A percentile compares a stretch with the other conserved stretches of the same genome.
These are phyloP conservation scores for Phytophthora boehmeriae DNA, from an alignment of 352 stramenopile genomes.

Conservation along the genomic window DNA sequence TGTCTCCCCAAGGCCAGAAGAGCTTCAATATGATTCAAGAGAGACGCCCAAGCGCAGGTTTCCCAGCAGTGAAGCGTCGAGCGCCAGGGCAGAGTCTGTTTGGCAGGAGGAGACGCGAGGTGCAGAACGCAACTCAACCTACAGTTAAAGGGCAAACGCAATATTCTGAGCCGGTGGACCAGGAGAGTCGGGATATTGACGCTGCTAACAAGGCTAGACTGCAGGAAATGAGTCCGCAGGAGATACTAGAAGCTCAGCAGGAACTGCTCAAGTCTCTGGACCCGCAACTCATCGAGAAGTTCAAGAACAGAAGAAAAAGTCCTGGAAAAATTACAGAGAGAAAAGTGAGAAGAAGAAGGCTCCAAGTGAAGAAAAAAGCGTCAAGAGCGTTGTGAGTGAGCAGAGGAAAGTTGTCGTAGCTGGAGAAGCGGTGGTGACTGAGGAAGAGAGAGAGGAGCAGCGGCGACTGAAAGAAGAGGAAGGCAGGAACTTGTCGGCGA, in stretches of 20 bases:
- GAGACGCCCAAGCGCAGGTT: slow-evolving; percentile 37
- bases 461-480: slow-evolving; percentile 25
- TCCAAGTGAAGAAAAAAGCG: not conserved
- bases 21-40: slow-evolving; percentile 41
- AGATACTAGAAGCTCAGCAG: slow-evolving; percentile 77
- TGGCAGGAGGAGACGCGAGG: slow-evolving; percentile 50
- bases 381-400: not conserved
- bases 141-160: slow-evolving; percentile 4
- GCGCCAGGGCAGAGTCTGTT: slow-evolving; percentile 67
- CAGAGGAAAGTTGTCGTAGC: slow-evolving; percentile 21
- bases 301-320: slow-evolving; percentile 46
- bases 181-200: slow-evolving; percentile 62
- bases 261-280: slow-evolving; percentile 67
- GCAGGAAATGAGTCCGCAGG: slow-evolving; percentile 62
- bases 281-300: slow-evolving; percentile 65
- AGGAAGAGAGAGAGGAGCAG: slow-evolving; percentile 9
- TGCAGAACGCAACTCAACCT: not conserved
- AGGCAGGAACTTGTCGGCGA: slow-evolving; percentile 51
- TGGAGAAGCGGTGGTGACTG: slow-evolving; percentile 22
- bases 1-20: slow-evolving; percentile 41
- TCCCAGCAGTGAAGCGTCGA: slow-evolving; percentile 59
- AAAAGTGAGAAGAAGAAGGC: slow-evolving; percentile 11
- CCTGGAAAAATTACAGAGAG: not conserved
- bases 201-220: slow-evolving; percentile 59
- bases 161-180: slow-evolving; percentile 21